A percentile compares a stretch with the other conserved stretches of the same genome.
Conservation (phyloP, 805 yeast species). For the Ogataea paraovalis region DNA sequence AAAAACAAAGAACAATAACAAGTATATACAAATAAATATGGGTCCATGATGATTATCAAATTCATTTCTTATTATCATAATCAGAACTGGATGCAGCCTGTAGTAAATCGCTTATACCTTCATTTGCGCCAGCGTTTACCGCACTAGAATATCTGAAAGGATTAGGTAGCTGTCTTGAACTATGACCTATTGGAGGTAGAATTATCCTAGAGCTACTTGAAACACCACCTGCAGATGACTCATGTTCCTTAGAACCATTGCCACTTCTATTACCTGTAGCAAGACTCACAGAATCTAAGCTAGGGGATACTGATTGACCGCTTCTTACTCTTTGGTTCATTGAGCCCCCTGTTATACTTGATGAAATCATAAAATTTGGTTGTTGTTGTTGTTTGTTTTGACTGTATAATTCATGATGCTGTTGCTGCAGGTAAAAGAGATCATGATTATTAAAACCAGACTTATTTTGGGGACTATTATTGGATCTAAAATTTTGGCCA, state of each 20-base stretch:
- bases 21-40: background rate
- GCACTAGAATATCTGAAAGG: constrained; percentile 10
- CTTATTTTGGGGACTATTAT: background rate
- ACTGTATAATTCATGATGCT: constrained; percentile 13
- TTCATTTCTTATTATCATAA: constrained; percentile 7
- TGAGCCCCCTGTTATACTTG: background rate
- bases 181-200: constrained; percentile 20
- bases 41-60: background rate
- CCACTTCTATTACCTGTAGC: background rate
- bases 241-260: constrained; percentile 1
- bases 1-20: background rate
- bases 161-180: constrained; percentile 16
- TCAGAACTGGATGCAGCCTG: constrained; percentile 21
- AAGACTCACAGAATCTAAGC: background rate
- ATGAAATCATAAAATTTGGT: constrained; percentile 3
- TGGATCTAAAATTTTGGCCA: constrained; percentile 8
- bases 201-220: constrained; percentile 10
- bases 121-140: constrained; percentile 2
- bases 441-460: constrained; percentile 8
- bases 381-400: constrained; percentile 5
- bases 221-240: constrained; percentile 1
- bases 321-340: background rate
- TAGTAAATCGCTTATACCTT: constrained; percentile 19
- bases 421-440: constrained; percentile 15
- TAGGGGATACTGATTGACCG: constrained; percentile 1